A percentile compares a stretch with the other conserved stretches of the same genome.
Conservation (phyloP, 2,329 filamentous ascomycete genomes). For the Epichloe elymi region DNA sequence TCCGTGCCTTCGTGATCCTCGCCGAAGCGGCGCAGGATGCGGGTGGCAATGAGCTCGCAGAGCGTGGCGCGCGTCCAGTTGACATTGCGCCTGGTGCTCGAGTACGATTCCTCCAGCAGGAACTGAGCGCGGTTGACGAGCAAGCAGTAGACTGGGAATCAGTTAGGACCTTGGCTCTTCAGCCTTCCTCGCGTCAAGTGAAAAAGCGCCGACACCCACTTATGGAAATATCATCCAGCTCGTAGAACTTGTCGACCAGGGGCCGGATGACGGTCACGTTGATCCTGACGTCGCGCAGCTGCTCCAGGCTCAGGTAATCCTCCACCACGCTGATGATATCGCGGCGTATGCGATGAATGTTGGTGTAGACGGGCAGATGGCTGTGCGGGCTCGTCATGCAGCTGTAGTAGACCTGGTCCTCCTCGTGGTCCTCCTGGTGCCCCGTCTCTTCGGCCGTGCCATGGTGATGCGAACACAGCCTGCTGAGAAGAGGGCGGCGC, state of each 20-base stretch:
- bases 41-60: conserved; percentile 68
- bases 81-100: conserved; percentile 69
- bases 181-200: neutral
- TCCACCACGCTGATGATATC: conserved; percentile 52
- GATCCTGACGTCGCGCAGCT: conserved; percentile 68
- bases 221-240: conserved; percentile 66
- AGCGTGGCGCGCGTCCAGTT: conserved; percentile 64
- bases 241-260: conserved; percentile 71
- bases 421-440: too few relatives aligned
- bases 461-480: conserved; percentile 16
- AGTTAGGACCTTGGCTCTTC: neutral
- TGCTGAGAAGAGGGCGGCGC: conserved; percentile 22
- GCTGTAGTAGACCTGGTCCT: conserved; percentile 34
- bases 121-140: conserved; percentile 74
- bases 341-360: conserved; percentile 58
- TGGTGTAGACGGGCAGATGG: conserved; percentile 60
- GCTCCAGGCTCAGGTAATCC: conserved; percentile 54
- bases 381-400: conserved; percentile 45
- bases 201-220: conserved; percentile 28
- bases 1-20: conserved; percentile 61
- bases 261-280: conserved; percentile 70
- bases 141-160: conserved; percentile 56
- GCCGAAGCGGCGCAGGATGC: conserved; percentile 64
- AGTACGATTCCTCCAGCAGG: conserved; percentile 60
- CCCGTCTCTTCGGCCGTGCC: conserved; percentile 17